phyloP scores from a whole-genome alignment of 495 filamentous ascomycete genomes.

The Chaetomidium leptoderma region DNA sequence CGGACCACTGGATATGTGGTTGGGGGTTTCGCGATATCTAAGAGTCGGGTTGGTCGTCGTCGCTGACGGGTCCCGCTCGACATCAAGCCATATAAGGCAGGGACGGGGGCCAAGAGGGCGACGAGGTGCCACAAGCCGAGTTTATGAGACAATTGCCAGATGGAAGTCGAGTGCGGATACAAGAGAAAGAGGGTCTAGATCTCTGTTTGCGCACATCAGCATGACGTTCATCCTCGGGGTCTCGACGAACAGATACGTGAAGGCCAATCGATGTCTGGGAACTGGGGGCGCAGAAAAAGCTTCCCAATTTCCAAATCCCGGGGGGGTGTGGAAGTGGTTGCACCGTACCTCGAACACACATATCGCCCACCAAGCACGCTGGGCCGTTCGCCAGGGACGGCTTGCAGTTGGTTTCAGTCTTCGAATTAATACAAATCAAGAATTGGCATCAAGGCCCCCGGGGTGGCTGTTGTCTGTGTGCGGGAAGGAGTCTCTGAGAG shows the following conservation, averaged over 20 bases:
- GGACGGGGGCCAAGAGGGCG: background rate
- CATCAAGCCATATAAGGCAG: slow-evolving; percentile 22
- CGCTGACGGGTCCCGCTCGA: slow-evolving; percentile 23
- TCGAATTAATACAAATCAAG: slow-evolving; percentile 1
- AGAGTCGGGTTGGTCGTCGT: slow-evolving; percentile 16
- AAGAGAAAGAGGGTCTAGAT: slow-evolving; percentile 11
- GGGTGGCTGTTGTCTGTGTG: slow-evolving; percentile 6
- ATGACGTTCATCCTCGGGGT: slow-evolving; percentile 5
- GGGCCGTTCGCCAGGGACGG: background rate
- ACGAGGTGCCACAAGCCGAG: slow-evolving; percentile 12
- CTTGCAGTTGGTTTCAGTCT: background rate
- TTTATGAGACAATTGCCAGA: slow-evolving; percentile 7
- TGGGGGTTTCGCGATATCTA: slow-evolving; percentile 11
- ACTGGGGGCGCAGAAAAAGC: background rate
- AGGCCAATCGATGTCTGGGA: background rate
- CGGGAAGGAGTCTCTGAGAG: slow-evolving; percentile 11
- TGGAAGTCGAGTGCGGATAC: slow-evolving; percentile 11
- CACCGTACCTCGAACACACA: slow-evolving; percentile 22
- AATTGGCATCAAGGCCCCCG: slow-evolving; percentile 1
- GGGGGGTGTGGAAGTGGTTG: too few relatives aligned
- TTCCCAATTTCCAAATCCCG: slow-evolving; percentile 4
- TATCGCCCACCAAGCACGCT: slow-evolving; percentile 7
- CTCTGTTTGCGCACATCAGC: slow-evolving; percentile 22
- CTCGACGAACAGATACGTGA: slow-evolving; percentile 1
- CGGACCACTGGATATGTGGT: background rate